Evolutionary conservation across 2,329 filamentous ascomycete species (phyloP).

Genomic region (Colletotrichum truncatum): DNA sequence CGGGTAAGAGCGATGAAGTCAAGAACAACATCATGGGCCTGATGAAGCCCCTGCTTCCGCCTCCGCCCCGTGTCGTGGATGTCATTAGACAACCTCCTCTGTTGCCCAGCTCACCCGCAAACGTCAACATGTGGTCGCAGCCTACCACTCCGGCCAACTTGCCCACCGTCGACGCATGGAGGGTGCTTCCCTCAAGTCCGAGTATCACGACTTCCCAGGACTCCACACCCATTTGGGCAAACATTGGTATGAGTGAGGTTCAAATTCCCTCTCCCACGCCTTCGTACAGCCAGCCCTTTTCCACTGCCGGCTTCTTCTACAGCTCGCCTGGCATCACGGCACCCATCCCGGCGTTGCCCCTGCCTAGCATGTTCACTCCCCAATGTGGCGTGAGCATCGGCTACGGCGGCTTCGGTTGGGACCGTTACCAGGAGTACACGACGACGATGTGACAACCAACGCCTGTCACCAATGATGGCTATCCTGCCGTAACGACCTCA

Average conservation of each 20-base stretch:
- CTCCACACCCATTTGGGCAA: constrained; percentile 80
- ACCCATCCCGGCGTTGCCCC: constrained; percentile 78
- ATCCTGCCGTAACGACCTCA: constrained; percentile 58
- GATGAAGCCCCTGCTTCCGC: constrained; percentile 87
- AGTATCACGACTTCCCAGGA: constrained; percentile 80
- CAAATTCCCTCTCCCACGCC: constrained; percentile 82
- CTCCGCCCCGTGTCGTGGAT: constrained; percentile 88
- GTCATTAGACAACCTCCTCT: constrained; percentile 87
- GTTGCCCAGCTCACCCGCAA: constrained; percentile 81
- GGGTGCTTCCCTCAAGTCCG: constrained; percentile 88
- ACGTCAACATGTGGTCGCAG: constrained; percentile 79
- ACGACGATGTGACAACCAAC: constrained; percentile 84
- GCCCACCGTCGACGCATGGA: constrained; percentile 86
- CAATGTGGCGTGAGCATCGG: constrained; percentile 84
- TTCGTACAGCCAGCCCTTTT: constrained; percentile 81
- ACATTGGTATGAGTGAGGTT: constrained; percentile 78
- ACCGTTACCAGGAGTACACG: constrained; percentile 84
- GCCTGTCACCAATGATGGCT: constrained; percentile 54
- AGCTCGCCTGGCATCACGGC: constrained; percentile 79
- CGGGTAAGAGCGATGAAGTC: constrained; percentile 91
- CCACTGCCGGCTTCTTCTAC: constrained; percentile 80
- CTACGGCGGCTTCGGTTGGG: constrained; percentile 86
- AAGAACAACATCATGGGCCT: constrained; percentile 86
- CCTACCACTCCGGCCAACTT: constrained; percentile 70
- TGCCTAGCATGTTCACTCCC: constrained; percentile 86